Percentiles rank a stretch among this genome's conserved stretches.
Evolutionary conservation across 352 stramenopile genomes (phyloP).

Genomic region (Phytophthora boehmeriae): DNA sequence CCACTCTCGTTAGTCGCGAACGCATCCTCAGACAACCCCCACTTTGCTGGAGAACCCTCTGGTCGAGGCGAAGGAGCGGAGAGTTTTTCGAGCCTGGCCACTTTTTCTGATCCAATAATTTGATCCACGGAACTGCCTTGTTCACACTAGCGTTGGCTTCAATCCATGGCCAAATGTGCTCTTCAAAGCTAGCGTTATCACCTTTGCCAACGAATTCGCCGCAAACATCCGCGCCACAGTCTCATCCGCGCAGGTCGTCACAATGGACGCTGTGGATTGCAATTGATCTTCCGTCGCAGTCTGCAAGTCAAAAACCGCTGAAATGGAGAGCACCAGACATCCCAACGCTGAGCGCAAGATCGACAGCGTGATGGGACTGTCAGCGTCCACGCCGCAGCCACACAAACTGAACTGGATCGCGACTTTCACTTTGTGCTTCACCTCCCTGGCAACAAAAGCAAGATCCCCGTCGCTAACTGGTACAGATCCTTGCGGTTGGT

Average conservation of each 20-base stretch:
- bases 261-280: constrained; percentile 58
- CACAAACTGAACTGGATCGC: constrained; percentile 64
- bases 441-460: constrained; percentile 56
- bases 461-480: constrained; percentile 61
- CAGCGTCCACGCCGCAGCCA: constrained; percentile 37
- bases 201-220: constrained; percentile 45
- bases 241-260: constrained; percentile 61
- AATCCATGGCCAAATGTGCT: constrained; percentile 69
- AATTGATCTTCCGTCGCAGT: constrained; percentile 55
- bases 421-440: constrained; percentile 60
- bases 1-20: constrained; percentile 15
- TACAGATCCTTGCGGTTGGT: constrained; percentile 64
- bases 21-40: constrained; percentile 26
- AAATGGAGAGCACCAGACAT: constrained; percentile 60
- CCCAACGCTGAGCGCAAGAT: constrained; percentile 47
- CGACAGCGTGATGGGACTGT: constrained; percentile 43
- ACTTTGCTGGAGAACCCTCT: constrained; percentile 28
- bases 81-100: constrained; percentile 65
- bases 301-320: constrained; percentile 68
- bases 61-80: constrained; percentile 19
- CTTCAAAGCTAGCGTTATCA: constrained; percentile 37
- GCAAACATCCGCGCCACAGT: constrained; percentile 56
- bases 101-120: constrained; percentile 70
- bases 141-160: constrained; percentile 42
- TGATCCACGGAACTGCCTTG: constrained; percentile 70